These are phyloP conservation scores for Neurospora sp. DNA, from an alignment of 495 filamentous ascomycete species.

Conservation along the genomic window DNA sequence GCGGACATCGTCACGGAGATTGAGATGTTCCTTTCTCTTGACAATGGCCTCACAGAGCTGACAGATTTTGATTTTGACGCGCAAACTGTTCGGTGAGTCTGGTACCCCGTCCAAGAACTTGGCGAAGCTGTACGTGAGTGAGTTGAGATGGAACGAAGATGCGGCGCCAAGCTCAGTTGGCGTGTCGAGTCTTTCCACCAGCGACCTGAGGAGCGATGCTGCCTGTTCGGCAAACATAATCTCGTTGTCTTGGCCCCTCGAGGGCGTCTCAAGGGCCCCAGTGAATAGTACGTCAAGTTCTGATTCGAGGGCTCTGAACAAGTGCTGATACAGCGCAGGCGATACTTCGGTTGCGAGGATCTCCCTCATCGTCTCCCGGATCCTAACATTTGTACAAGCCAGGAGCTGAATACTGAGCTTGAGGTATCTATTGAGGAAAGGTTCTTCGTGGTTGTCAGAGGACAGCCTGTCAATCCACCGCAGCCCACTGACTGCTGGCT, in stretches of 20 bases:
- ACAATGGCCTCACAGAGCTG: slow-evolving; percentile 53
- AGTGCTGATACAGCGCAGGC: slow-evolving; percentile 44
- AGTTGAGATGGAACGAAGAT: slow-evolving; percentile 48
- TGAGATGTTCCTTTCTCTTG: slow-evolving; percentile 54
- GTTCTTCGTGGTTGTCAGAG: slow-evolving; percentile 46
- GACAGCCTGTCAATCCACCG: slow-evolving; percentile 53
- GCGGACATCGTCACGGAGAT: slow-evolving; percentile 53
- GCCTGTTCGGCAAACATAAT: slow-evolving; percentile 57
- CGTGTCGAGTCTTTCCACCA: slow-evolving; percentile 50
- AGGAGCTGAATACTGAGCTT: slow-evolving; percentile 51
- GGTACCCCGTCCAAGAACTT: slow-evolving; percentile 46
- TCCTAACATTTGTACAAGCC: slow-evolving; percentile 48
- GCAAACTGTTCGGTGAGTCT: slow-evolving; percentile 40
- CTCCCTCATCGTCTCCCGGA: slow-evolving; percentile 53
- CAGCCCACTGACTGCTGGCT: slow-evolving; percentile 44
- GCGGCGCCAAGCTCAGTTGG: slow-evolving; percentile 47
- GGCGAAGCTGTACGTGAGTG: slow-evolving; percentile 48
- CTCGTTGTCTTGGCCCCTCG: slow-evolving; percentile 44
- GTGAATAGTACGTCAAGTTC: slow-evolving; percentile 51
- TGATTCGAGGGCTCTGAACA: slow-evolving; percentile 50
- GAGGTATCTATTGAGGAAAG: slow-evolving; percentile 49
- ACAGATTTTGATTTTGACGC: slow-evolving; percentile 57
- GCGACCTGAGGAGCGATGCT: slow-evolving; percentile 47
- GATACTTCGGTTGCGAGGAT: slow-evolving; percentile 51
- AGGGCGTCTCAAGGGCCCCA: slow-evolving; percentile 36